These are phyloP conservation scores for Pinus albicaulis DNA, from an alignment of 75 land plant genomes.

Conservation along the genomic window DNA sequence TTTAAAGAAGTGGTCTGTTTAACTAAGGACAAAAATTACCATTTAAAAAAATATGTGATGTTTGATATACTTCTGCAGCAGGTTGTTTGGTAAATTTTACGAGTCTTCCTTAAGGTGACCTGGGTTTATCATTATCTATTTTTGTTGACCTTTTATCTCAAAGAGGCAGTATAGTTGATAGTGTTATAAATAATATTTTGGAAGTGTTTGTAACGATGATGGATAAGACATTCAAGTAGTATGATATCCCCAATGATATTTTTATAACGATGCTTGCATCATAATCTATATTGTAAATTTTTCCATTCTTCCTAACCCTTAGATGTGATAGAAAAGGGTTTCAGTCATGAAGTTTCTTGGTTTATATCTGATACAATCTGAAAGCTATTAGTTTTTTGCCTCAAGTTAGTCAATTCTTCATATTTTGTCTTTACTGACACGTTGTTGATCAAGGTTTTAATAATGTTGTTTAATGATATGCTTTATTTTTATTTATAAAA, in stretches of 20 bases:
- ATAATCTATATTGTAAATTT: not conserved
- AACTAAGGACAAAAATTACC: slow-evolving; percentile 87
- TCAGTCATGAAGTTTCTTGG: no score
- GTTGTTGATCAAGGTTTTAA: no score
- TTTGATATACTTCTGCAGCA: slow-evolving; percentile 40
- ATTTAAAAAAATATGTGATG: slow-evolving; percentile 87
- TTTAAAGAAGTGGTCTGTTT: slow-evolving; percentile 82
- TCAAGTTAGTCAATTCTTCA: no score
- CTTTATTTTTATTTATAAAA: no score
- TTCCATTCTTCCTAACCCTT: no score
- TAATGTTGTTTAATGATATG: no score
- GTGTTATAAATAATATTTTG: not conserved
- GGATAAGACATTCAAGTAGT: no score
- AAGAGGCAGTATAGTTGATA: not conserved
- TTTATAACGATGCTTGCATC: not conserved
- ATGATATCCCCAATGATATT: no score
- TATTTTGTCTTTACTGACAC: no score
- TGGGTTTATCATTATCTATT: not conserved
- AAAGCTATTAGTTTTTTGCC: no score
- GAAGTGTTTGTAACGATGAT: not conserved
- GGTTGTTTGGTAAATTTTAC: not conserved
- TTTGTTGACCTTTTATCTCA: not conserved
- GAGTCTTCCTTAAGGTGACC: not conserved
- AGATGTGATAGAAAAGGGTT: no score
- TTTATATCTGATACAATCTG: no score